phyloP scores from a whole-genome alignment of 2,329 filamentous ascomycete genomes.

The Lachnellula cervina region DNA sequence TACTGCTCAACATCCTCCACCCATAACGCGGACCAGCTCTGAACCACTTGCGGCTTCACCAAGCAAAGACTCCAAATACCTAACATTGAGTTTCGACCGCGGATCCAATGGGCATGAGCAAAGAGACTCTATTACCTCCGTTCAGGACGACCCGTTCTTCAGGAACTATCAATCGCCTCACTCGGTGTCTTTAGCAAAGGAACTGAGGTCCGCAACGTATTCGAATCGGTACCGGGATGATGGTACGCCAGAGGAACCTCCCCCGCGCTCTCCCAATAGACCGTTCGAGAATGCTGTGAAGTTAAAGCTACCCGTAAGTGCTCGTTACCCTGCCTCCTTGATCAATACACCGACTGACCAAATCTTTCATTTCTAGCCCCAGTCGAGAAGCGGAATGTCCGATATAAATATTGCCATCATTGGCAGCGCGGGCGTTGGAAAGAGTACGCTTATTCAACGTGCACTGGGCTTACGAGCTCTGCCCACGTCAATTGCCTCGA shows the following conservation, averaged over 20 bases:
- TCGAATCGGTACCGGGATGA: slow-evolving; percentile 16
- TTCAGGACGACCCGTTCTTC: slow-evolving; percentile 53
- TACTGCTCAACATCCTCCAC: slow-evolving; percentile 11
- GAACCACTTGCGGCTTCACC: slow-evolving; percentile 14
- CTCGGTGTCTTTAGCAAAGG: slow-evolving; percentile 30
- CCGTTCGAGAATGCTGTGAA: slow-evolving; percentile 20
- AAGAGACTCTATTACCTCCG: slow-evolving; percentile 48
- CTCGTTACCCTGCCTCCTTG: neutral
- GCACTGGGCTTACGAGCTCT: slow-evolving; percentile 51
- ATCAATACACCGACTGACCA: slow-evolving; percentile 12
- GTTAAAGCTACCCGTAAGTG: slow-evolving; percentile 20
- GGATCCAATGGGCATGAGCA: slow-evolving; percentile 22
- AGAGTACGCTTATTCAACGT: slow-evolving; percentile 63
- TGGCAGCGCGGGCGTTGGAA: slow-evolving; percentile 61
- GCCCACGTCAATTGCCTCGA: slow-evolving; percentile 51
- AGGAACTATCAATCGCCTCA: slow-evolving; percentile 40
- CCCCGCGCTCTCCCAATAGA: slow-evolving; percentile 12
- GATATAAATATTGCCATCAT: slow-evolving; percentile 62
- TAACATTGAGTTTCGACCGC: slow-evolving; percentile 14
- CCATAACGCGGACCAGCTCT: slow-evolving; percentile 16
- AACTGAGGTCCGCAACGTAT: slow-evolving; percentile 28
- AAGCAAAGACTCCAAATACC: slow-evolving; percentile 7
- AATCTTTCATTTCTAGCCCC: slow-evolving; percentile 19
- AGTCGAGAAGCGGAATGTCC: slow-evolving; percentile 36
- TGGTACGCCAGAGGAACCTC: slow-evolving; percentile 10